Percentiles rank a stretch among this genome's conserved stretches.
Conservation (phyloP, 305 asterid genomes). For the Rubia peregrina region DNA sequence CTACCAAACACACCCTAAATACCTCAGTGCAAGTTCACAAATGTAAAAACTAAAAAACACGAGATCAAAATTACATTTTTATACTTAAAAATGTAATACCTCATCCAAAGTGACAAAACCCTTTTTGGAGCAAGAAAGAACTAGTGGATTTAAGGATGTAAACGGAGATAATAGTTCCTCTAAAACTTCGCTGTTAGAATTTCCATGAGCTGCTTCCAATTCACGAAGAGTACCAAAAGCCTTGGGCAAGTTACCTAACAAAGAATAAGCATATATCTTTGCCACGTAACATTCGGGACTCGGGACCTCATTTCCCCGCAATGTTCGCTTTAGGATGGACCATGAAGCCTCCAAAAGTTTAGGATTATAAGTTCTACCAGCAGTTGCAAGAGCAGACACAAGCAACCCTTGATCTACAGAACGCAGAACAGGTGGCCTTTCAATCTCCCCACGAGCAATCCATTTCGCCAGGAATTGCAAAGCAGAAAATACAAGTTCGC, state of each 20-base stretch:
- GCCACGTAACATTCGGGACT: constrained; percentile 62
- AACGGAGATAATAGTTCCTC: constrained; percentile 68
- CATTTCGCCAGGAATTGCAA: constrained; percentile 71
- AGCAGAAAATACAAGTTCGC: constrained; percentile 56
- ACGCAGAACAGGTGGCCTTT: constrained; percentile 42
- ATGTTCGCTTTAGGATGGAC: constrained; percentile 70
- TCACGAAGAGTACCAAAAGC: constrained; percentile 75
- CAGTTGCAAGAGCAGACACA: constrained; percentile 66
- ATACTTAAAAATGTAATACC: constrained; percentile 30
- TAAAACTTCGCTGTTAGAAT: constrained; percentile 31
- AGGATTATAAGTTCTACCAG: constrained; percentile 61
- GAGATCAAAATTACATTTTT: not conserved
- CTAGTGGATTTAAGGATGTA: constrained; percentile 60
- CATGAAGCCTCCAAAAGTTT: constrained; percentile 70
- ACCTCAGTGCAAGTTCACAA: not conserved
- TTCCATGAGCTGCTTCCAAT: constrained; percentile 52
- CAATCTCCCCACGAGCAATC: constrained; percentile 59
- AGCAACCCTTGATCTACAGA: constrained; percentile 60
- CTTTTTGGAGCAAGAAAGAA: constrained; percentile 55
- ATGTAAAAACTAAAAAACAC: constrained; percentile 4
- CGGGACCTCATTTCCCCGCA: constrained; percentile 51
- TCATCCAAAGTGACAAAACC: constrained; percentile 69
- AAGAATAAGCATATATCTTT: constrained; percentile 57
- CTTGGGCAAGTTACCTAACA: constrained; percentile 61
- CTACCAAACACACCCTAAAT: too few species aligned